A percentile compares a stretch with the other conserved stretches of the same genome.
Evolutionary conservation across 2,329 filamentous ascomycete genomes (phyloP).

Genomic region (Diaporthe nobilis): DNA sequence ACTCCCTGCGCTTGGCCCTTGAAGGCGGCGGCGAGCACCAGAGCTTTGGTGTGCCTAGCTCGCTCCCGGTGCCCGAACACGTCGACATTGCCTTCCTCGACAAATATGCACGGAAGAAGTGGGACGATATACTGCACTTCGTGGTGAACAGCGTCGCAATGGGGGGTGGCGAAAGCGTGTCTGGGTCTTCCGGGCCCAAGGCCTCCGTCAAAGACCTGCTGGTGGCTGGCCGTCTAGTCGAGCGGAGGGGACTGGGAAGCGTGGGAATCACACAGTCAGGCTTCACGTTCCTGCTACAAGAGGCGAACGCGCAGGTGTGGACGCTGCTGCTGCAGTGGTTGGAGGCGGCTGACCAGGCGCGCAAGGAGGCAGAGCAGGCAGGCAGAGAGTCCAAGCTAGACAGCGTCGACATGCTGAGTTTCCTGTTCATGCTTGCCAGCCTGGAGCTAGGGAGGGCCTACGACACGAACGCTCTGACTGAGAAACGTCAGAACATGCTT

Average conservation of each 20-base stretch:
- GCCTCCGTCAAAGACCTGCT: conserved; percentile 88
- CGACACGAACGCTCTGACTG: conserved; percentile 85
- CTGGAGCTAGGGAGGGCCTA: conserved; percentile 94
- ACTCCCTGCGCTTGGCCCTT: conserved; percentile 86
- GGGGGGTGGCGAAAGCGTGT: conserved; percentile 63
- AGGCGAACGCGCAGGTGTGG: conserved; percentile 98
- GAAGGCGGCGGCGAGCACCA: conserved; percentile 88
- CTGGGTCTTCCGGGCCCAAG: conserved; percentile 70
- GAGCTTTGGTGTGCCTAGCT: conserved; percentile 91
- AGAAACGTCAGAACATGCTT: conserved; percentile 89
- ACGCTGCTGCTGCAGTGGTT: conserved; percentile 94
- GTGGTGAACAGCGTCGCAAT: conserved; percentile 84
- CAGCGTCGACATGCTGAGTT: conserved; percentile 93
- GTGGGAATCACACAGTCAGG: conserved; percentile 91
- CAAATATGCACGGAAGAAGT: conserved; percentile 86
- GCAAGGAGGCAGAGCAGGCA: conserved; percentile 54
- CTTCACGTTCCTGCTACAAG: conserved; percentile 94
- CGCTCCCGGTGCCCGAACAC: conserved; percentile 70
- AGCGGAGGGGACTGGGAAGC: conserved; percentile 60
- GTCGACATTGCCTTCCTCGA: conserved; percentile 84
- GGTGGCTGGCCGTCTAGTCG: conserved; percentile 84
- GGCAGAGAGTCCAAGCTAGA: conserved; percentile 77
- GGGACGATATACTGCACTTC: conserved; percentile 96
- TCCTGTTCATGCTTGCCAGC: conserved; percentile 94
- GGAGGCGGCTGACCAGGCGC: conserved; percentile 77